Evolutionary conservation across 2,329 filamentous ascomycete genomes (phyloP), one percentile per base, ranked within the genome.

Genomic region (Colletotrichum viniferum): DNA sequence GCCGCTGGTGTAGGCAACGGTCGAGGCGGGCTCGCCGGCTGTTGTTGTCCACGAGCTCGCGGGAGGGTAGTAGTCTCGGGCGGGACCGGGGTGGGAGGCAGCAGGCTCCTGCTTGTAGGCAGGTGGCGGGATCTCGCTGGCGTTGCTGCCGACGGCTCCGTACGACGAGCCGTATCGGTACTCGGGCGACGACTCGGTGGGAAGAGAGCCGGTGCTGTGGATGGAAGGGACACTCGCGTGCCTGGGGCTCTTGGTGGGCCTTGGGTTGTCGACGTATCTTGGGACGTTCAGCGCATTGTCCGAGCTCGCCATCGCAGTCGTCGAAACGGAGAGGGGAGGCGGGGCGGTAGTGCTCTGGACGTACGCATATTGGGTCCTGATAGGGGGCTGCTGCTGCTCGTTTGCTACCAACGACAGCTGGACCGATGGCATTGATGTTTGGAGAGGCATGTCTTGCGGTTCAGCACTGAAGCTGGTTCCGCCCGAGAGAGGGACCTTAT

Each of bases 281-380:
- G 90, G 90, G 61, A 92, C 87, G 78, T 85, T 90, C 71, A 91
- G 85, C 24, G 85, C 85, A 73, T 83, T 86, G 68, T 89, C 88
- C 3, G 85, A 81, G 64, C 80, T 72, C 9, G 76, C 83, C 77
- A 60, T 81, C 78, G 81, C 81, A 61, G 83, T 87, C 52, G 82
- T 83, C 21, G 86, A 81, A 16, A 86, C 82, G 7, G 89, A 87
- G 5, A 91, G 82, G 62, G 89, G 88, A 5, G 88, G 85, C 7
- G 89, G 85, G 3, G 88, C 87, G 6, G 88, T 87, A 6, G 88
- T 86, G 14, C 87, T 84, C 36, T 88, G 87, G 30, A 88, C 85
- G 80, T 91, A 92, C 14, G 88, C 87, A 80, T 90, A 92, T 77
- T 90, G 89, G 4, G 89, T 87, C 67, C 89, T 87, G 70, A 90